Base-by-base conservation (phyloP, 148 eudicot genomes). In the Rhododendron ferrugineum region DNA sequence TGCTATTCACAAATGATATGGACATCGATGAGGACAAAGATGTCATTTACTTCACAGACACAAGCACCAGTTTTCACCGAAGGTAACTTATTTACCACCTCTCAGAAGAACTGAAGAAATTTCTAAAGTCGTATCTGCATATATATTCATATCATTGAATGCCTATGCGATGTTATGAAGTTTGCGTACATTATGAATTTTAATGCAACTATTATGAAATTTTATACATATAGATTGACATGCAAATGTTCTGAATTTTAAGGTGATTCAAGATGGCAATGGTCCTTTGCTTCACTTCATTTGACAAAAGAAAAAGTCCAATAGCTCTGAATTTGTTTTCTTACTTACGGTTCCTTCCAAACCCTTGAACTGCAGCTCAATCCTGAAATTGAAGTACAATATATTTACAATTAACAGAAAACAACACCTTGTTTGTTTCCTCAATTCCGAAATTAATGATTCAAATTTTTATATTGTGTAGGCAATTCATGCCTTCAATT, bases 401-500 rank as follows among this genome's bases (percentile, higher is more conserved):
- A 1, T 52, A 80, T 6, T 58, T 50, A 22, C 4, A 52, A 80
- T 37, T 4, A 30, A 49, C 26, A n/a, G 16, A 30, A 78, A 58
- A 30, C 3, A 26, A 0, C 13, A 16, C 0, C 80, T 60, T 8
- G 37, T 36, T 37, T 30, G 22, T 79, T 50, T 49, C 18, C 22
- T 30, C 34, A 8, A 34, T 44, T 52, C 66, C 18, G 15, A 52
- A 30, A 32, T 11, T 36, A 6, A 13, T 36, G 1, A 11, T 10
- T 15, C 2, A 50, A 8, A n/a, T 62, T 11, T 62, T n/a, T 20
- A 0, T 14, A 20, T 86, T 74, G 64, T 84, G 85, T 86, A 95
- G 98, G 92, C 88, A 93, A 50, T 95, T 94, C 89, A 87, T 91
- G 68, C 49, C 80, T 16, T 91, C 94, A 30, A 20, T 90, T 86